Conservation (phyloP, 208 protist species). For the Strigomonas culicis region DNA sequence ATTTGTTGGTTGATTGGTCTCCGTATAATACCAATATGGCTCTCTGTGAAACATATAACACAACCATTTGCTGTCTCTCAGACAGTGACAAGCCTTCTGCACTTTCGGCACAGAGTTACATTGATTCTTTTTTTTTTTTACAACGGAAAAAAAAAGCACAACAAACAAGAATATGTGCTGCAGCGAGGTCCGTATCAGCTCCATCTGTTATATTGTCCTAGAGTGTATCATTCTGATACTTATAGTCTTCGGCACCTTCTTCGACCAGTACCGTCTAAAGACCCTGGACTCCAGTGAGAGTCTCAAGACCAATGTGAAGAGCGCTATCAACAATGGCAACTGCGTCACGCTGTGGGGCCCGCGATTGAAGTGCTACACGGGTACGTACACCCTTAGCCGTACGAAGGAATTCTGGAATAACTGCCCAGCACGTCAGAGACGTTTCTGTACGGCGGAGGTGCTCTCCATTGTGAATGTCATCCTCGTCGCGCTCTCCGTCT, state of each 20-base stretch:
- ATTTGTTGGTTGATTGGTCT: background rate
- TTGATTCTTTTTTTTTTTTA: background rate
- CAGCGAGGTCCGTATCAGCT: constrained; percentile 1
- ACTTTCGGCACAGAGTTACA: too few relatives aligned
- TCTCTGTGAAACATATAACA: too few relatives aligned
- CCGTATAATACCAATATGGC: too few relatives aligned
- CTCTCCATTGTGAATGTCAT: constrained; percentile 34
- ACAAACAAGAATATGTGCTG: constrained; percentile 7
- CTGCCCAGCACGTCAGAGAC: constrained; percentile 22
- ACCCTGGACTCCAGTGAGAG: constrained; percentile 21
- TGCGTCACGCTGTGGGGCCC: constrained; percentile 55
- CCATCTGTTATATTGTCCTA: constrained; percentile 29
- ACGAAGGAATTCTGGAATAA: constrained; percentile 16
- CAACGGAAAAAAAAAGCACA: too few relatives aligned
- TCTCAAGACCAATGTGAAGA: too few relatives aligned
- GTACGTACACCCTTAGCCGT: constrained; percentile 4
- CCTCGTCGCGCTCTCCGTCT: constrained; percentile 18
- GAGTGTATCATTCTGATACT: constrained; percentile 36
- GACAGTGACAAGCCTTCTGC: too few relatives aligned
- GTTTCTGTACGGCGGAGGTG: constrained; percentile 36
- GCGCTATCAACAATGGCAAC: too few relatives aligned
- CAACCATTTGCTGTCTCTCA: too few relatives aligned
- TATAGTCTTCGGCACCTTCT: constrained; percentile 37
- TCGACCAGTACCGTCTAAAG: constrained; percentile 39
- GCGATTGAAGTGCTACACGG: constrained; percentile 42